phyloP scores from a whole-genome alignment of 768 basidiomycete species.

The Tricholoma saponaceum region DNA sequence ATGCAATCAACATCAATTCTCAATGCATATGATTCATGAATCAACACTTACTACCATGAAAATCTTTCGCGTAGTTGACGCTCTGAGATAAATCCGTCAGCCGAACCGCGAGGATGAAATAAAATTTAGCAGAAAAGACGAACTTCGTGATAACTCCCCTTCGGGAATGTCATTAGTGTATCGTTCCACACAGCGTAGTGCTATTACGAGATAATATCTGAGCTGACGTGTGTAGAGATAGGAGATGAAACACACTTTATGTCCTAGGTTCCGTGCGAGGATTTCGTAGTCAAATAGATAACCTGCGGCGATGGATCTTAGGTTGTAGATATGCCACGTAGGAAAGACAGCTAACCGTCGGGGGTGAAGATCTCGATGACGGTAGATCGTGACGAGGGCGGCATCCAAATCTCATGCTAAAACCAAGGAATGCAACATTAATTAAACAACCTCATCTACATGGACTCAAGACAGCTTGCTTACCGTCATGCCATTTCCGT shows the following conservation, averaged over 20 bases:
- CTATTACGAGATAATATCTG: constrained; percentile 13
- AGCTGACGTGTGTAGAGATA: neutral
- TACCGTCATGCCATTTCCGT: constrained; percentile 70
- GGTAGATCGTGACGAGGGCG: constrained; percentile 53
- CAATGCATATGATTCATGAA: too few species aligned
- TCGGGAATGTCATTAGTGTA: constrained; percentile 37
- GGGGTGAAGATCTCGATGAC: constrained; percentile 72
- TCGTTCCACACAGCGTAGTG: constrained; percentile 73
- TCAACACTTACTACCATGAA: constrained; percentile 9
- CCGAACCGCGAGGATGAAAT: too few species aligned
- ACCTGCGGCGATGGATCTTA: constrained; percentile 17
- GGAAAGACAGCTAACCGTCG: constrained; percentile 29
- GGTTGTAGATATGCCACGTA: neutral
- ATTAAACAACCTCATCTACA: neutral
- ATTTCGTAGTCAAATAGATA: constrained; percentile 40
- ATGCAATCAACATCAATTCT: neutral
- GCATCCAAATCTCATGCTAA: constrained; percentile 65
- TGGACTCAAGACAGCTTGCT: neutral
- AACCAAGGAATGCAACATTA: neutral
- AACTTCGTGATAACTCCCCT: constrained; percentile 27
- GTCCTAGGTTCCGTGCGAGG: constrained; percentile 39
- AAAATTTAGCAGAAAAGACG: neutral
- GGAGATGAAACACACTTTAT: constrained; percentile 22
- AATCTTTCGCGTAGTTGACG: constrained; percentile 7
- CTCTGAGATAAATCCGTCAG: constrained; percentile 1